phyloP scores from a whole-genome alignment of 2,329 filamentous ascomycete genomes.

The Apiospora aurea region DNA sequence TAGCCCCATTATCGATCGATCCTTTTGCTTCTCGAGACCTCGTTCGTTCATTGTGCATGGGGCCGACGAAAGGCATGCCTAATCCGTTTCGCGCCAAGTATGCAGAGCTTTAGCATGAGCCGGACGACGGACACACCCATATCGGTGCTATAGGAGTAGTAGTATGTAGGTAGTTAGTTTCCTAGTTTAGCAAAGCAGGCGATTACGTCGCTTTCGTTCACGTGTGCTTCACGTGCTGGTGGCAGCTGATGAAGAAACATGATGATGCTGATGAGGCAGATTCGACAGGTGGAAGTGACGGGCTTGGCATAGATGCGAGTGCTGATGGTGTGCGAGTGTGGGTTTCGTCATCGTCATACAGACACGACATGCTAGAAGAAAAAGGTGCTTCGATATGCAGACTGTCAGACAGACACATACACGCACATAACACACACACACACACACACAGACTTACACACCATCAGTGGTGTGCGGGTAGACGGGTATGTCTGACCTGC shows the following conservation, averaged over 20 bases:
- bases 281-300: constrained; percentile 8
- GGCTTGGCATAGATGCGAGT: constrained; percentile 9
- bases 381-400: background rate
- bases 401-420: background rate
- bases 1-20: constrained; percentile 5
- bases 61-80: background rate
- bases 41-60: constrained; percentile 14
- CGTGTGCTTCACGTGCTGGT: background rate
- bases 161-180: background rate
- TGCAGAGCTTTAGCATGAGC: background rate
- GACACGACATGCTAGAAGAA: background rate
- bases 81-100: background rate
- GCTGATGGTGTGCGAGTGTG: background rate
- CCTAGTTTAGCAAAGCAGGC: background rate
- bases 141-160: background rate
- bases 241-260: background rate
- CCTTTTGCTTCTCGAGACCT: background rate
- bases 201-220: background rate
- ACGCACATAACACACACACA: too few relatives aligned
- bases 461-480: background rate
- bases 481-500: constrained; percentile 1
- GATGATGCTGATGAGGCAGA: background rate
- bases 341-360: constrained; percentile 17
- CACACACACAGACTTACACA: background rate
- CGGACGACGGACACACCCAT: background rate